Percentiles rank a stretch among this genome's conserved stretches.
Conservation (phyloP, 2,329 filamentous ascomycete genomes). For the Sclerotinia nivalis region DNA sequence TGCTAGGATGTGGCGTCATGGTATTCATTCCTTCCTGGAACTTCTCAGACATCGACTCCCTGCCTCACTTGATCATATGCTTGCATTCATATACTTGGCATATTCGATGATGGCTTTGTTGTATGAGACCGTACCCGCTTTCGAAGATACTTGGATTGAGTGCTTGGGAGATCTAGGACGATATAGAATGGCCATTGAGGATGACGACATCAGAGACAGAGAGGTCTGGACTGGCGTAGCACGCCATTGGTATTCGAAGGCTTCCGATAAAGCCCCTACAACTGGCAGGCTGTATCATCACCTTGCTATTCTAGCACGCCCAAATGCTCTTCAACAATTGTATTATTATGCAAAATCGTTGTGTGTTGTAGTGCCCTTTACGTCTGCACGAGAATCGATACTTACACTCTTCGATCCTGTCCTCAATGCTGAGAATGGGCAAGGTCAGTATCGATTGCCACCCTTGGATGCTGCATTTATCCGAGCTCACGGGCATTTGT, state of each 20-base stretch:
- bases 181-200: constrained; percentile 88
- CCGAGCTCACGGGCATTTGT: constrained; percentile 63
- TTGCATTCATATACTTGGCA: constrained; percentile 83
- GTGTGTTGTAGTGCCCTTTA: constrained; percentile 59
- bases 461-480: constrained; percentile 62
- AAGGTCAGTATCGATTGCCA: constrained; percentile 44
- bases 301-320: constrained; percentile 74
- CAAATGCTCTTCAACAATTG: constrained; percentile 68
- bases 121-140: constrained; percentile 80
- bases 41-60: constrained; percentile 74
- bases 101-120: constrained; percentile 89
- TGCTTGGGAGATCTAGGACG: constrained; percentile 84
- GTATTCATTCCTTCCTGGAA: constrained; percentile 83
- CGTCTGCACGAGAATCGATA: constrained; percentile 67
- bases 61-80: constrained; percentile 80
- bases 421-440: constrained; percentile 44
- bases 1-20: constrained; percentile 89
- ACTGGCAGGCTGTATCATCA: constrained; percentile 86
- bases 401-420: constrained; percentile 67
- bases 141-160: constrained; percentile 83
- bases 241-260: constrained; percentile 70
- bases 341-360: constrained; percentile 73
- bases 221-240: constrained; percentile 83
- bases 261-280: constrained; percentile 69
- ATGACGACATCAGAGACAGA: constrained; percentile 68